Conservation (phyloP, 441 rosid species). For the Aquilaria agallochum region DNA sequence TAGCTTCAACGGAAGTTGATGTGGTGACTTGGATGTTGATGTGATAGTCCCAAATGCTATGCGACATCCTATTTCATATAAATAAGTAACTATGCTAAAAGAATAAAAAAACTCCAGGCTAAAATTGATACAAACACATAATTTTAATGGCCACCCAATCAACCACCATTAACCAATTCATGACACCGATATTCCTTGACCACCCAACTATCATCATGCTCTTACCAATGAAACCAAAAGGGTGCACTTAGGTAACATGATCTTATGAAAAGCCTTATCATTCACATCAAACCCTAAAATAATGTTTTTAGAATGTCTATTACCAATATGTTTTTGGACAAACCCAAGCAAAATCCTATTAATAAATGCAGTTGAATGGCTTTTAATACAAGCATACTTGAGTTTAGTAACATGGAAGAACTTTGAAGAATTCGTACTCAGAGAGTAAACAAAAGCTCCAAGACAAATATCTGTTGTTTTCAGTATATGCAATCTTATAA, state of each 20-base stretch:
- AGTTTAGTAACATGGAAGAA: not conserved
- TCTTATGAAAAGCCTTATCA: constrained; percentile 15
- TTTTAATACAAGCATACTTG: not conserved
- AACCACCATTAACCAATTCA: no score
- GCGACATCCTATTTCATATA: no score
- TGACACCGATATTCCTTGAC: no score
- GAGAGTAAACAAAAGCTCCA: constrained; percentile 8
- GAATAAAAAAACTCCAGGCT: no score
- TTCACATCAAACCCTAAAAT: constrained; percentile 15
- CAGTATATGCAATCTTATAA: constrained; percentile 6
- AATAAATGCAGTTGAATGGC: constrained; percentile 2
- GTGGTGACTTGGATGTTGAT: no score
- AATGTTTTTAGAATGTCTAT: not conserved
- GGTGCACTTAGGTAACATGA: constrained; percentile 11
- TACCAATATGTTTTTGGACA: constrained; percentile 1
- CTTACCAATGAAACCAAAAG: no score
- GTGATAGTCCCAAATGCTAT: no score
- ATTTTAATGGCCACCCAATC: no score
- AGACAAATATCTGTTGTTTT: not conserved
- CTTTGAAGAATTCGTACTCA: constrained; percentile 11
- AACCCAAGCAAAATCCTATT: constrained; percentile 19
- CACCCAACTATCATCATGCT: no score
- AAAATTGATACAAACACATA: no score
- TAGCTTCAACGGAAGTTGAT: no score
- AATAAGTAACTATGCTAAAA: no score